Percentiles rank a stretch among this genome's conserved stretches.
These are phyloP conservation scores for Solanum ahanhuiri DNA, from an alignment of 257 asterid species.

Conservation along the genomic window DNA sequence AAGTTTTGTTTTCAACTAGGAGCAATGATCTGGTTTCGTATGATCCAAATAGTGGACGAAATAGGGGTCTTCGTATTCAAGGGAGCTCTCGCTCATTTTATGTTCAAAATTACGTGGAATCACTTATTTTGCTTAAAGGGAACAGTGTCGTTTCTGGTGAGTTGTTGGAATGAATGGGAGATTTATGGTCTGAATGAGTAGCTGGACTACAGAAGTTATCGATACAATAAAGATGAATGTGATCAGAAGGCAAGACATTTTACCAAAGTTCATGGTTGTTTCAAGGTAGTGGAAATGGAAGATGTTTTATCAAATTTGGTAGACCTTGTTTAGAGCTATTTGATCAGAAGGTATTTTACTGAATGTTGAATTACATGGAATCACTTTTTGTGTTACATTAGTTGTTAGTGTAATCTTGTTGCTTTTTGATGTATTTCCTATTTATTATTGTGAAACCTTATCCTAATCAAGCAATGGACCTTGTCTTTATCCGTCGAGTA, in stretches of 20 bases:
- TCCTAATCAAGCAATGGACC: not conserved
- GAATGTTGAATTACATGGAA: not conserved
- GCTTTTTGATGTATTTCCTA: not conserved
- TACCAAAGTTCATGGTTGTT: not conserved
- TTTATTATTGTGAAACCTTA: not conserved
- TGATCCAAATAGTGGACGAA: constrained; percentile 8
- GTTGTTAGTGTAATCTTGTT: not conserved
- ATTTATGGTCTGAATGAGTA: not conserved
- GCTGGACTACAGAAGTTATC: not conserved
- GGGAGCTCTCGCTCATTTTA: constrained; percentile 33
- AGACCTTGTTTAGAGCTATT: not conserved
- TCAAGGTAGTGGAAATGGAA: not conserved
- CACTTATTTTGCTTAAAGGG: constrained; percentile 30
- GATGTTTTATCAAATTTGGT: not conserved
- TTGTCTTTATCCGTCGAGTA: not conserved
- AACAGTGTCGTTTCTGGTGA: not conserved
- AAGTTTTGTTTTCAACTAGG: constrained; percentile 22
- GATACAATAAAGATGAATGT: not conserved
- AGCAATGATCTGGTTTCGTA: constrained; percentile 16
- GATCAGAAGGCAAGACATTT: not conserved
- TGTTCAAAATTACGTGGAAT: constrained; percentile 26
- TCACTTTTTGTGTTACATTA: not conserved
- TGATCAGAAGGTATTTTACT: not conserved
- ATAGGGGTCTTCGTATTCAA: constrained; percentile 13
- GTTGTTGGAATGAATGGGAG: not conserved